Base-by-base conservation (phyloP, 148 eudicot species). In the Amaranthus hypochondriacus region DNA sequence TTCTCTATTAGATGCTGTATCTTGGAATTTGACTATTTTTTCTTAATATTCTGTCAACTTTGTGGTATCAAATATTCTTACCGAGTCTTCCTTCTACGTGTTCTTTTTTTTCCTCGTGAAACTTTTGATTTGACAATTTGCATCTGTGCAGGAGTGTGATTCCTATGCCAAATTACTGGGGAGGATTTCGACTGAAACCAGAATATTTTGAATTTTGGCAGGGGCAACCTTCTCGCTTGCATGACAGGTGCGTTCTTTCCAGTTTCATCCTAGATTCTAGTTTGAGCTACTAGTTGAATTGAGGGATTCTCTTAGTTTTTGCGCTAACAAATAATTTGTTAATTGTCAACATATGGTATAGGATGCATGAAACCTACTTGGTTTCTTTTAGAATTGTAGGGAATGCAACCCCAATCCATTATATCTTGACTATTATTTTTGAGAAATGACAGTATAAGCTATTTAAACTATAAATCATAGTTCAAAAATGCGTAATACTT, bases 191-290 rank as follows among this genome's bases (percentile, higher is more conserved):
- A 72, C 87, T 96, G 73, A 87, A 82, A 83, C 99, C 99, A 5
- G 80, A 87, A 72, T 59, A 66, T 76, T 92, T 84, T 69, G 99
- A 96, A 82, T 96, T 92, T 82, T 96, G 99, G 99, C 99, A 96
- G 83, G 99, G 99, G 72, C 99, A 95, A 68, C 85, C 88, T 74
- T 95, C 99, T 75, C 96, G 99, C 76, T 81, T 95, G 82, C 99
- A 95, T 83, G 99, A 95, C 78, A 92, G 99, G 99, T 95, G 75
- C 55, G 65, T 44, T 62, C 8, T 49, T 73, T 46, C 66, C 18
- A 18, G 4, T 49, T 58, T 56, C 39, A 28, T 28, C 39, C 39
- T 28, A 28, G 39, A 28, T 28, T 28, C 39, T 28, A 28, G 39
- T 28, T 28, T 28, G 39, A 28, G 2, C 39, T 28, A 28, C 1